These are phyloP conservation scores for Dacryopinax primogenitus DNA, from an alignment of 768 basidiomycete species.

Conservation along the genomic window DNA sequence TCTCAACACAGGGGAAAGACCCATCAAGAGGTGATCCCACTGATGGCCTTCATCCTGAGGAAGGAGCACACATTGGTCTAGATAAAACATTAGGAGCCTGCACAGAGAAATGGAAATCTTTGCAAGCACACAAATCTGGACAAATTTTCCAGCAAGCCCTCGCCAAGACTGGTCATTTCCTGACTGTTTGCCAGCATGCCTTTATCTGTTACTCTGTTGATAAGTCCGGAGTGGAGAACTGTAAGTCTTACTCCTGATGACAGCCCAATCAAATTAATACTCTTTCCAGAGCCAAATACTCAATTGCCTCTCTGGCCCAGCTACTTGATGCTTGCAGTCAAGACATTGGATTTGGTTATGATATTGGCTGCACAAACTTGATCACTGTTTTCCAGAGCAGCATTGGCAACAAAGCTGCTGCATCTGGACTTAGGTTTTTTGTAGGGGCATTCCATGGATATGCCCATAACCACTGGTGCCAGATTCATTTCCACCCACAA, in stretches of 20 bases:
- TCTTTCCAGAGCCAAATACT: background rate
- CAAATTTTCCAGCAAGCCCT: background rate
- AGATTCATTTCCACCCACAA: conserved; percentile 26
- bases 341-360: conserved; percentile 7
- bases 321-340: background rate
- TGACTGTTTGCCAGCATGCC: conserved; percentile 8
- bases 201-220: conserved; percentile 6
- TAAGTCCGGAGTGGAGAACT: conserved; percentile 10
- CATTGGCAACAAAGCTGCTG: background rate
- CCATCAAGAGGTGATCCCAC: background rate
- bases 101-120: background rate
- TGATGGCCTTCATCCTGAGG: background rate
- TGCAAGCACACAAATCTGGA: background rate
- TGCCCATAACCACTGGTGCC: conserved; percentile 20
- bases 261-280: background rate
- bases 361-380: conserved; percentile 4
- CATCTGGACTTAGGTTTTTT: background rate
- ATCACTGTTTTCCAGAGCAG: conserved; percentile 4
- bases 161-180: conserved; percentile 7
- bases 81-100: background rate
- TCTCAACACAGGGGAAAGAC: background rate
- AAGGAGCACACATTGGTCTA: background rate
- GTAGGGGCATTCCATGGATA: conserved; percentile 9
- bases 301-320: background rate
- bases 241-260: background rate